Evolutionary conservation across 768 basidiomycete species (phyloP), one percentile per base, ranked within the genome.

Genomic region (Rhizopogon roseolus): DNA sequence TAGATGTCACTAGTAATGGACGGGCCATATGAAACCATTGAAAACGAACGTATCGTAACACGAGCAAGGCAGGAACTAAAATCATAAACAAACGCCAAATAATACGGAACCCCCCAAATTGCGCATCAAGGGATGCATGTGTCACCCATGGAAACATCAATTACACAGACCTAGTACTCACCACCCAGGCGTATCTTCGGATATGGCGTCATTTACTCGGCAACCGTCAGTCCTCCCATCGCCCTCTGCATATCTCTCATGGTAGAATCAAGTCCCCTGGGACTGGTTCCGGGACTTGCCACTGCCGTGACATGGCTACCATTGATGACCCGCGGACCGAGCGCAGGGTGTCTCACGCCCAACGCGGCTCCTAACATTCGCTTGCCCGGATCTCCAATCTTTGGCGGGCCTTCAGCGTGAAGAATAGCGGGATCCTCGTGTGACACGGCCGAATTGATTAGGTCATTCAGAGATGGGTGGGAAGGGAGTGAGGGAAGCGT

Each of bases 361-460:
- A 93, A 74, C 32, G 90, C 90, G 51, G 86, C 86, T 40, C 90
- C 92, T 22, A 93, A 77, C 90, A 93, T 93, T 63, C 91, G 78
- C 73, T 90, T 90, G 39, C 88, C 91, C 32, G 91, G 88, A 68
- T 93, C 89, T 36, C 91, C 91, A 61, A 93, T 91, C 63, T 86
- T 81, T 19, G 90, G 90, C n/a, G 84, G 85, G n/a, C 68, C 64
- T 41, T 67, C 65, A 3, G 71, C 68, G 17, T 71, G 68, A 49
- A 89, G 65, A 55, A 89, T 86, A 1, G 88, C 86, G 17, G 88
- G 86, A 67, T 90, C 87, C 16, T 79, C 69, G 51, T 71, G 66
- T 25, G 81, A 67, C 41, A 79, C 84, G 6, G 81, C 76, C 4
- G 88, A 90, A 62, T 76, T 89, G 68, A 93, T 93, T 59, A 93